Base-by-base conservation (phyloP, 2,329 filamentous ascomycete species). In the Berkeleyomyces rouxiae region DNA sequence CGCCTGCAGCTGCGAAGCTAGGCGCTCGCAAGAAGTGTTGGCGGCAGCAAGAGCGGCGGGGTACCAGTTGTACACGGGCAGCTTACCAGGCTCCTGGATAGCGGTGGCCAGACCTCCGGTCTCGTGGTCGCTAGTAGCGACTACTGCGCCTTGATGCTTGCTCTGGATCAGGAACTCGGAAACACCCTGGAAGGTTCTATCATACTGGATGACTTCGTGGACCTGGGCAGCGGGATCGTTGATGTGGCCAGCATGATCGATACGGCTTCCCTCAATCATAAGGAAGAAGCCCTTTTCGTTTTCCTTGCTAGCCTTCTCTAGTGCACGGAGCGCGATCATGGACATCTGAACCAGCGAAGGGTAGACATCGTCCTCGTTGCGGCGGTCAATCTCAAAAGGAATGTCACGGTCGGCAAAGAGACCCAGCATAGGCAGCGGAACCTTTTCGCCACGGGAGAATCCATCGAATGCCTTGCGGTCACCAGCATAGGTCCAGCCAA, bases 211-310 rank as follows among this genome's bases (percentile, higher is more conserved):
- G 0, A 99, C 92, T 73, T 99, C 93, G 68, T 88, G 85, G 9
- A 92, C 88, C 70, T 93, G 88, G 0, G 88, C 87, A 7, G 86
- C 88, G 0, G 88, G 88, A 68, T 93, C 88, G 68, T 93, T 93
- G 66, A 81, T 82, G 71, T 93, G 88, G 5, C 90, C 93, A 3
- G 93, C 92, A 71, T 99, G 93, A 70, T 99, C 93, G 69, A 99
- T 97, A 49, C 93, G 82, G 69, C 89, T 95, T 3, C 91, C 93
- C 74, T 99, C 93, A 65, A 99, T 95, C 92, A 99, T 96, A 68
- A 99, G 78, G 75, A 99, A 99, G 78, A 97, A 99, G 3, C 93
- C 93, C 73, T 95, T 84, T 49, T 97, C 90, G 66, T 82, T 90
- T 70, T 91, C 79, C 70, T 82, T 79, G 0, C 93, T 96, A 0